A percentile compares a stretch with the other conserved stretches of the same genome.
Conservation (phyloP, 73 alveolate genomes). For the Tetrahymena borealis region DNA sequence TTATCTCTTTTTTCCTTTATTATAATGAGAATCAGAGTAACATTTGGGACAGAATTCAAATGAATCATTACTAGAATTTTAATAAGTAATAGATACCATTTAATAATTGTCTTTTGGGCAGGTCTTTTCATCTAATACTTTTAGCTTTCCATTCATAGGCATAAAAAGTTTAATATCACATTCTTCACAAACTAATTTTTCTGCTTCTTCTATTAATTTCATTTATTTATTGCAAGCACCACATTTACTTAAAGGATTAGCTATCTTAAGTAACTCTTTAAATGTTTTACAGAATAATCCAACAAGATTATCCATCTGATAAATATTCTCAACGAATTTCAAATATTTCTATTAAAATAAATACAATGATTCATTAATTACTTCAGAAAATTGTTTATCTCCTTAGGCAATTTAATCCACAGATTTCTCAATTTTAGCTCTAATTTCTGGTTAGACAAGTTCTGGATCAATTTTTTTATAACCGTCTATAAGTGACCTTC, state of each 20-base stretch:
- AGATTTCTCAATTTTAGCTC: conserved; percentile 91
- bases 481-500: conserved; percentile 95
- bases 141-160: not conserved
- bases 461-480: conserved; percentile 95
- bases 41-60: not conserved
- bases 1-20: not conserved
- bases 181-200: not conserved
- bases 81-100: not conserved
- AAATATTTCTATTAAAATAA: conserved; percentile 86
- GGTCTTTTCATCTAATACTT: not conserved
- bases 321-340: conserved; percentile 58
- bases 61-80: not conserved
- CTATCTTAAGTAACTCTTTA: not conserved
- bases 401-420: conserved; percentile 91
- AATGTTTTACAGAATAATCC: not conserved
- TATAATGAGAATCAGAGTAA: not conserved
- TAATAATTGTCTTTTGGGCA: not conserved
- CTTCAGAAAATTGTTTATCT: conserved; percentile 72
- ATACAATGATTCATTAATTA: conserved; percentile 80
- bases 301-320: not conserved
- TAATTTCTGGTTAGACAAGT: conserved; percentile 92
- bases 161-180: not conserved
- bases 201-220: not conserved
- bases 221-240: conserved; percentile 14
- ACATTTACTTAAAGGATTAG: conserved; percentile 8